Percentiles rank a stretch among this genome's conserved stretches.
Conservation (phyloP, 345 rosid genomes). For the Bruguiera parviflora region DNA sequence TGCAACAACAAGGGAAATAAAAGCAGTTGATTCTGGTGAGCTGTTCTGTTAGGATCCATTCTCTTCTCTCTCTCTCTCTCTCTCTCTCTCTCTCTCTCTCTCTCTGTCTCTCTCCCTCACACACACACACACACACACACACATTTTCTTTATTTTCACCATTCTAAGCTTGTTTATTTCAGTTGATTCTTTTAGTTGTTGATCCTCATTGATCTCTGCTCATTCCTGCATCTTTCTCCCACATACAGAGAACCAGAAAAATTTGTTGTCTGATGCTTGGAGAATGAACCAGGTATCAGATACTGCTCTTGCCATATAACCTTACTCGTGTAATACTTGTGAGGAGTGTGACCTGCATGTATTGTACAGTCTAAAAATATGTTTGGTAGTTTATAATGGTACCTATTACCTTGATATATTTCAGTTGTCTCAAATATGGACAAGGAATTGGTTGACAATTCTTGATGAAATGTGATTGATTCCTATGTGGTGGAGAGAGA, state of each 20-base stretch:
- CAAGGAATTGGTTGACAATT: too few relatives aligned
- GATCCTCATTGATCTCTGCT: not conserved
- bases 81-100: not conserved
- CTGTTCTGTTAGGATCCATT: not conserved
- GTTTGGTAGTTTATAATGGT: too few relatives aligned
- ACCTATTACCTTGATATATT: too few relatives aligned
- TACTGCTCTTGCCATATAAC: not conserved
- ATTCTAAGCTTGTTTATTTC: too few relatives aligned
- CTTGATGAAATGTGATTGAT: too few relatives aligned
- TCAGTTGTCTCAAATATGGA: too few relatives aligned
- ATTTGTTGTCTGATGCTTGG: conserved; percentile 77
- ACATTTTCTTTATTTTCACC: not conserved
- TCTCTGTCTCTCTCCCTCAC: not conserved
- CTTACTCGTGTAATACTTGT: not conserved
- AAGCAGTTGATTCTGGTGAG: conserved; percentile 96
- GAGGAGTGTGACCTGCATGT: not conserved
- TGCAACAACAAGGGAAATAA: conserved; percentile 86
- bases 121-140: too few relatives aligned
- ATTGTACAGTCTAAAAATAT: not conserved
- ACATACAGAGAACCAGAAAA: conserved; percentile 80
- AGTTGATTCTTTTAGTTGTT: not conserved
- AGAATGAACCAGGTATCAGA: conserved; percentile 74
- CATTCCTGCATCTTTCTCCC: conserved; percentile 10
- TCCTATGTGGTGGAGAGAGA: too few relatives aligned
- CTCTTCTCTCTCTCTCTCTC: not conserved